Percentiles rank a stretch among this genome's conserved stretches.
Conservation (phyloP, 2,329 filamentous ascomycete genomes). For the Arthrobotrys megalospora region DNA sequence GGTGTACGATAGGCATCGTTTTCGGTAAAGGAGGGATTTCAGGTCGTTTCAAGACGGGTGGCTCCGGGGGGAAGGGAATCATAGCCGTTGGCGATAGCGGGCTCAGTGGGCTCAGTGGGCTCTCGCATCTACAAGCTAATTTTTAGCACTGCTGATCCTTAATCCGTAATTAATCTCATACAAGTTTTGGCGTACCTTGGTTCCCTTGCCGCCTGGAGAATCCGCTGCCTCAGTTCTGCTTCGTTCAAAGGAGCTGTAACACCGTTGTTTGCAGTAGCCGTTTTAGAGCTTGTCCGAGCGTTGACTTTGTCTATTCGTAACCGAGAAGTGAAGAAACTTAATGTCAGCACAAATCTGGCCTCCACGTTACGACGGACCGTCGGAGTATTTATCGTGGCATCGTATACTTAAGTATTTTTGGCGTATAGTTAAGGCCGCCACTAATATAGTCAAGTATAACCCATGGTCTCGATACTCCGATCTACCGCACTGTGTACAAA, state of each 20-base stretch:
- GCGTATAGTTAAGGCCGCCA: constrained; percentile 24
- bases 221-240: constrained; percentile 57
- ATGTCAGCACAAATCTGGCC: constrained; percentile 33
- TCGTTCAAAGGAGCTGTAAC: constrained; percentile 49
- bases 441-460: constrained; percentile 21
- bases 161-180: constrained; percentile 28
- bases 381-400: constrained; percentile 50
- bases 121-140: constrained; percentile 51
- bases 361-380: constrained; percentile 38
- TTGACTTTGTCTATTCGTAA: constrained; percentile 54
- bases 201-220: constrained; percentile 58
- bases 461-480: constrained; percentile 16
- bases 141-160: constrained; percentile 34
- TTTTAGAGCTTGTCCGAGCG: constrained; percentile 59
- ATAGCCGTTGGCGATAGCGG: constrained; percentile 53
- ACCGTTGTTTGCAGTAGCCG: constrained; percentile 37
- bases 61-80: constrained; percentile 35
- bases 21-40: constrained; percentile 58
- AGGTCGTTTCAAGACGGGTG: constrained; percentile 54
- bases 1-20: constrained; percentile 48
- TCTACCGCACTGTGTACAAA: constrained; percentile 21
- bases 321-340: constrained; percentile 25
- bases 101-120: constrained; percentile 26
- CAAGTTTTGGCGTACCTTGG: constrained; percentile 45
- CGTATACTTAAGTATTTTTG: constrained; percentile 31